Evolutionary conservation across 306 rosid species (phyloP), one percentile per base, ranked within the genome.

Genomic region (Prunus padus): DNA sequence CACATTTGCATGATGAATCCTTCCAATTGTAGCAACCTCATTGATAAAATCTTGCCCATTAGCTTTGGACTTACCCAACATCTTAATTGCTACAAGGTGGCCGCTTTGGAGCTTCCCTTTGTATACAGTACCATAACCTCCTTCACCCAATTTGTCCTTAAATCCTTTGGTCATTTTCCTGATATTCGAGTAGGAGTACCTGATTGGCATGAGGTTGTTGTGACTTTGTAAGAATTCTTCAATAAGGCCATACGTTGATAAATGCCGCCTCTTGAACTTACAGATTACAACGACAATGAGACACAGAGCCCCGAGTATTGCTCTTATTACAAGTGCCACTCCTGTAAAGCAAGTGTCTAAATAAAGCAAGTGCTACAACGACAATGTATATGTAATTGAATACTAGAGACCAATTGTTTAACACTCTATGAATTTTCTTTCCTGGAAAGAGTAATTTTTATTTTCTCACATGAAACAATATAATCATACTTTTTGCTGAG

Each of bases 1-100:
- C 67, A 59, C 68, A 73, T 73, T 11, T 0, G 57, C 57, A 44
- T 45, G 57, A 26, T 73, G 57, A 59, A 72, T 72, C 15, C 56
- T 72, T 15, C 76, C 76, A 3, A 72, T 72, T 0, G 65, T 72
- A 37, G 42, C 65, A 72, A 72, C 77, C 42, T 73, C 68, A 4
- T 73, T 60, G 28, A 73, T 59, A 30, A 73, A 73, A 23, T 73
- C 77, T 9, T 73, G 77, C 1, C 77, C 77, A 16, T 59, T 16
- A 25, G 77, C 67, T 7, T 54, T 49, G 25, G 74, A 69, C 15
- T 69, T 26, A 0, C 22, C 62, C 18, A 69, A 11, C 10, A 69
- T 69, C 60, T 69, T 69, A 4, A 50, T 8, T 1, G 28, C 73
- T 10, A 69, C 61, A 69, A 26, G 45, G 5, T 19, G 74, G 14